Evolutionary conservation across 2,329 filamentous ascomycete genomes (phyloP), one percentile per base, ranked within the genome.

Genomic region (Xylaria sp.): DNA sequence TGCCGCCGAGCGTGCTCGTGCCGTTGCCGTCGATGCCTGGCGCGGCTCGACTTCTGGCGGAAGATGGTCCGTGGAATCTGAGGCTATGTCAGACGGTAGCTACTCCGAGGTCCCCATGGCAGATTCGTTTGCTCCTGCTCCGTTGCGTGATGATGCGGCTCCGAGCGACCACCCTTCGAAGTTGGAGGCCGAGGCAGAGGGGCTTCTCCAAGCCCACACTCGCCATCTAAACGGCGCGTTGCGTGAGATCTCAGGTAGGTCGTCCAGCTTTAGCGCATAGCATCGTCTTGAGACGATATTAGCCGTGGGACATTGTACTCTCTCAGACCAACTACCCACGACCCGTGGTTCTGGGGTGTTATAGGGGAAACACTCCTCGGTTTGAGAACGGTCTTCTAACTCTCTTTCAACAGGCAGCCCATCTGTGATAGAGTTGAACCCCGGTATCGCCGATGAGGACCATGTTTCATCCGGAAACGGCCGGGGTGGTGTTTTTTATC

Each of bases 1-100:
- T 17, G 77, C 77, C 2, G 76, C 77, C 47, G 72, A 75, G 52
- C 73, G 78, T 43, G 77, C 75, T 2, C 71, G 72, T 38, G 68
- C 74, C 37, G 69, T 78, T 35, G 78, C 77, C 68, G 21, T 76
- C 69, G 55, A 70, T 77, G 31, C 72, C 67, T 48, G 67, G 66
- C 3, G 64, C 64, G 38, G 71, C 66, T 46, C 70, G 67, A 54
- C 17, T 23, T 37, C 74, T 71, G 37, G 74, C 71, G 1, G 62
- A 62, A 55, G 67, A 52, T 66, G 62, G 56, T 67, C 62, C 3
- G 53, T 27, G 7, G 54, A 58, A 13, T 64, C 66, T 2, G 64
- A 65, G 3, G 49, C 46, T 9, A n/a, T 46, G 19, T 47, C 61
- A 8, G 62, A 66, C 7, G 47, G 23, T 4, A 57, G 60, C 25